phyloP scores from a whole-genome alignment of 176 grass and related monocot genomes.

The Bonia amplexicaulis region DNA sequence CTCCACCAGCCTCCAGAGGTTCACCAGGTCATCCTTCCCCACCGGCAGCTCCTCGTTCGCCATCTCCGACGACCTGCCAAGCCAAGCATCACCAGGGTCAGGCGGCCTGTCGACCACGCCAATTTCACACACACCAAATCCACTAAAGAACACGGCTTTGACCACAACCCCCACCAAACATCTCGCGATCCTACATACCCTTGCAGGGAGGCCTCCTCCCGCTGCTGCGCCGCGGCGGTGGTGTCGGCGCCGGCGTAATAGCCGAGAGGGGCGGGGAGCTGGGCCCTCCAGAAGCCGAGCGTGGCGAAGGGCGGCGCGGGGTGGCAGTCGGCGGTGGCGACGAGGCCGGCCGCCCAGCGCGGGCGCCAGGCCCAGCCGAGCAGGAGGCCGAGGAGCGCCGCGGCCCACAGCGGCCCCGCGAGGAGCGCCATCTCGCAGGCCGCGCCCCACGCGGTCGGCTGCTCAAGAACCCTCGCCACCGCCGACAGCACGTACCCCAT shows the following conservation, averaged over 20 bases:
- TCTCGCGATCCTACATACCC: slow-evolving; percentile 26
- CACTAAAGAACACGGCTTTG: slow-evolving; percentile 18
- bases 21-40: slow-evolving; percentile 57
- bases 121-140: slow-evolving; percentile 25
- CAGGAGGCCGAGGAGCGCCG: slow-evolving; percentile 69
- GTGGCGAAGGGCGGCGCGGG: slow-evolving; percentile 9
- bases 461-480: slow-evolving; percentile 54
- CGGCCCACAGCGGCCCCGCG: slow-evolving; percentile 71
- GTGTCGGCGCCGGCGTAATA: slow-evolving; percentile 18
- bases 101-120: background rate
- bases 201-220: background rate
- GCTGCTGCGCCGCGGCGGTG: background rate
- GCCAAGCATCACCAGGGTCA: background rate
- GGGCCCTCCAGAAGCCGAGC: slow-evolving; percentile 47
- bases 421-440: slow-evolving; percentile 68
- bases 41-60: slow-evolving; percentile 45
- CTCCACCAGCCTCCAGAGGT: slow-evolving; percentile 65
- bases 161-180: slow-evolving; percentile 11
- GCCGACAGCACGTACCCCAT: slow-evolving; percentile 77
- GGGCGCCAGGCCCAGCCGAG: slow-evolving; percentile 94
- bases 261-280: slow-evolving; percentile 40
- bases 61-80: slow-evolving; percentile 42
- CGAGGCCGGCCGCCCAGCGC: slow-evolving; percentile 59
- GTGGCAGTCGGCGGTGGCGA: slow-evolving; percentile 15
- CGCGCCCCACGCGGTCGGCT: slow-evolving; percentile 52